Evolutionary conservation across 768 basidiomycete species (phyloP).

Genomic region (Glaciozyma martinii): DNA sequence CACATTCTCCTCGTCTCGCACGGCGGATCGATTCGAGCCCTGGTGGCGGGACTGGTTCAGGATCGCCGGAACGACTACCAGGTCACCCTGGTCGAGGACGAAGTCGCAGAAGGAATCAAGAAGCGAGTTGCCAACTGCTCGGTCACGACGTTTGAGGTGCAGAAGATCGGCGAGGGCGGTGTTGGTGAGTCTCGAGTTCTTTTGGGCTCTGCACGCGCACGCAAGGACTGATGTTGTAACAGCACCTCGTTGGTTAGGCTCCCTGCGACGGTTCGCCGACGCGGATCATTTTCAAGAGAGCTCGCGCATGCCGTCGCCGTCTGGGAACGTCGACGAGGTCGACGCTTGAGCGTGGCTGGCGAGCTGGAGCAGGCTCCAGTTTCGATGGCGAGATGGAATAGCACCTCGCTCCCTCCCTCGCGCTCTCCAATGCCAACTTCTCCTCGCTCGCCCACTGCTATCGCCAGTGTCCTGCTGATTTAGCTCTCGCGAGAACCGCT

Average conservation of each 20-base stretch:
- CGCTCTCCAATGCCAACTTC: too few species aligned
- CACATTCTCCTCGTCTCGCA: conserved; percentile 24
- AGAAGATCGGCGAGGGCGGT: background rate
- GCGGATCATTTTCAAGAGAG: conserved; percentile 20
- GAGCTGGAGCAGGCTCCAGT: background rate
- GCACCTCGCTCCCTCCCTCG: background rate
- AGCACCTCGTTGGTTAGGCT: background rate
- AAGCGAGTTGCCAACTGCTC: conserved; percentile 27
- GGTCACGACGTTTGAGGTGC: conserved; percentile 21
- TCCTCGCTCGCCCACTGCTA: too few species aligned
- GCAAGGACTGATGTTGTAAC: background rate
- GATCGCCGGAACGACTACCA: background rate
- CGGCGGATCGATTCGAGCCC: conserved; percentile 26
- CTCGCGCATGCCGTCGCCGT: conserved; percentile 16
- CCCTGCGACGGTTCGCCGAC: conserved; percentile 12
- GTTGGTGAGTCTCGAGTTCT: conserved; percentile 1
- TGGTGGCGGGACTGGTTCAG: conserved; percentile 13
- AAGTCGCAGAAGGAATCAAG: conserved; percentile 7
- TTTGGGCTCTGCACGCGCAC: background rate
- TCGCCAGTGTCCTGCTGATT: too few species aligned
- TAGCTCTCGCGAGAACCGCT: too few species aligned
- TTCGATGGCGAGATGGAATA: background rate
- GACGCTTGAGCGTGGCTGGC: background rate
- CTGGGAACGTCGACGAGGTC: conserved; percentile 20
- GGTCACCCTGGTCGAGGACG: background rate